Evolutionary conservation across 495 filamentous ascomycete genomes (phyloP).

Genomic region (Penicillium goetzii): DNA sequence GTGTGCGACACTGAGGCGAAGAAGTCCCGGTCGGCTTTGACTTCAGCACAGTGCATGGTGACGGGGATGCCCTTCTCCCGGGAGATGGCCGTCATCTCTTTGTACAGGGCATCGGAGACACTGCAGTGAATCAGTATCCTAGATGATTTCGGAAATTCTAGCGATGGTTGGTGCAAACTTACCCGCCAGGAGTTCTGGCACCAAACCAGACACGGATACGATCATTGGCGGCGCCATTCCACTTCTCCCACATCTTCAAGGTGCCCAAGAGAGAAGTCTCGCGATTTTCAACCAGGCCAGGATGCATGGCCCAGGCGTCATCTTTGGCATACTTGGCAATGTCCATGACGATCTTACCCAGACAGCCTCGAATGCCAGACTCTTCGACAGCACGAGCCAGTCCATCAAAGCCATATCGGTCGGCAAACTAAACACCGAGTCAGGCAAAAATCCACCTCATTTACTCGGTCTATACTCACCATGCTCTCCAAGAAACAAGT

Average conservation of each 20-base stretch:
- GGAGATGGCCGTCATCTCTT: conserved; percentile 49
- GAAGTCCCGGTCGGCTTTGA: conserved; percentile 44
- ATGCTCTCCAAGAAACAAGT: conserved; percentile 58
- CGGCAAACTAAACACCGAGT: conserved; percentile 40
- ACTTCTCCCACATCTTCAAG: conserved; percentile 51
- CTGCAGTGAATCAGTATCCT: conserved; percentile 26
- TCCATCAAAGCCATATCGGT: conserved; percentile 52
- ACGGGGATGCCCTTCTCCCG: conserved; percentile 46
- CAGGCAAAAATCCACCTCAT: not conserved
- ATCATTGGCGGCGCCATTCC: conserved; percentile 50
- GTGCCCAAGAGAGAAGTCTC: conserved; percentile 49
- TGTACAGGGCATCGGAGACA: conserved; percentile 49
- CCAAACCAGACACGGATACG: conserved; percentile 57
- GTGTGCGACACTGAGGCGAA: conserved; percentile 46
- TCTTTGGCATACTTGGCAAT: conserved; percentile 48
- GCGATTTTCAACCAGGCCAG: conserved; percentile 48
- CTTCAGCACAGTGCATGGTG: conserved; percentile 50
- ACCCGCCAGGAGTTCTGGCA: conserved; percentile 54
- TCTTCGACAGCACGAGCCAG: conserved; percentile 51
- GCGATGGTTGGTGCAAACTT: conserved; percentile 2
- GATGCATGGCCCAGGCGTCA: conserved; percentile 54
- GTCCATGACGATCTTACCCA: conserved; percentile 49
- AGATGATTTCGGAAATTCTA: not conserved
- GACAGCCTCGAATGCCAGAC: conserved; percentile 52
- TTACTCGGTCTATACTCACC: conserved; percentile 25